Evolutionary conservation across 2,329 filamentous ascomycete genomes (phyloP).

Genomic region (Diaporthe caulivora): DNA sequence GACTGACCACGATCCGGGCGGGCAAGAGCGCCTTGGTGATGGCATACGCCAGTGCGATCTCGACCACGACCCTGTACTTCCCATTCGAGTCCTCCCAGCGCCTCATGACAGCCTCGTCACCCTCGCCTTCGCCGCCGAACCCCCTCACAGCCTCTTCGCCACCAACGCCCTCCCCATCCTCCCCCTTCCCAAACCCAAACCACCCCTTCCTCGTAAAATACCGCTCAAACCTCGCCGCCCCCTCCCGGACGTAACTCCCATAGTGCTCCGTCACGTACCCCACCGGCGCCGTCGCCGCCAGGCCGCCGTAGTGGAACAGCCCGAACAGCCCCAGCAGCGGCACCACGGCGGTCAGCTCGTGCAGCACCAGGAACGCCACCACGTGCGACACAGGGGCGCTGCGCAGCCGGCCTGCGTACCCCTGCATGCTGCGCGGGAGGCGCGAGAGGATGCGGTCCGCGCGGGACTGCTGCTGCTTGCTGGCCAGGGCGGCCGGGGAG

Average conservation of each 20-base stretch:
- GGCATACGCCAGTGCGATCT: conserved; percentile 90
- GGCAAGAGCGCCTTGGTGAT: conserved; percentile 90
- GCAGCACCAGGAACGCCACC: conserved; percentile 87
- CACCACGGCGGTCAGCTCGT: conserved; percentile 90
- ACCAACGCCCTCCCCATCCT: conserved; percentile 41
- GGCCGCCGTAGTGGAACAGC: conserved; percentile 83
- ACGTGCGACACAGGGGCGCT: conserved; percentile 86
- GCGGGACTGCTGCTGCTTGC: conserved; percentile 45
- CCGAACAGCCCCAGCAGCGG: conserved; percentile 82
- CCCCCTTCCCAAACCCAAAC: conserved; percentile 71
- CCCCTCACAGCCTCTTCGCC: conserved; percentile 36
- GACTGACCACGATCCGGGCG: conserved; percentile 79
- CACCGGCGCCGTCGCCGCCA: conserved; percentile 65
- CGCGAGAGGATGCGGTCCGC: conserved; percentile 62
- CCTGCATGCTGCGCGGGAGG: conserved; percentile 76
- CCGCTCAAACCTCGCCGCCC: conserved; percentile 79
- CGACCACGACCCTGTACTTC: conserved; percentile 70
- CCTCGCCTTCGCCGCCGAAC: conserved; percentile 39
- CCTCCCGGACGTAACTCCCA: conserved; percentile 67
- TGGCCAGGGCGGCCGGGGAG: conserved; percentile 56
- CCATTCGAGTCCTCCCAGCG: conserved; percentile 55
- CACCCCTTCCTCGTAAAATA: conserved; percentile 86
- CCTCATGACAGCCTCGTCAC: conserved; percentile 46
- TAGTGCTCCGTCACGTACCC: conserved; percentile 63
- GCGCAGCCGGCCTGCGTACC: conserved; percentile 77